These are phyloP conservation scores for Fusarium illudens DNA, from an alignment of 2,329 filamentous ascomycete species.

Conservation along the genomic window DNA sequence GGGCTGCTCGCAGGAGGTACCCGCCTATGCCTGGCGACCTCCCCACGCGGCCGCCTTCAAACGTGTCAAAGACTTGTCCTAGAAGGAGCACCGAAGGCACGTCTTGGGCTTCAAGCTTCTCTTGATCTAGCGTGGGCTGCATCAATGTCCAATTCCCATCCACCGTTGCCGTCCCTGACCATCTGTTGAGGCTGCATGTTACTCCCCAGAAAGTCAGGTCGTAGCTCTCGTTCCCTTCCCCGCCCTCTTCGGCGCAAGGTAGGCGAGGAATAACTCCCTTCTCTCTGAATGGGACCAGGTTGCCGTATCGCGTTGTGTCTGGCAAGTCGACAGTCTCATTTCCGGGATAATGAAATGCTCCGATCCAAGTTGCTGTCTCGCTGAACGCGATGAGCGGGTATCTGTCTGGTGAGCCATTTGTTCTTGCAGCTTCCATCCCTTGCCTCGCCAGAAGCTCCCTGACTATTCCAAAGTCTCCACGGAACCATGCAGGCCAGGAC, in stretches of 20 bases:
- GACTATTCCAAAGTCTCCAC: background rate
- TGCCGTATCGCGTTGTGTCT: background rate
- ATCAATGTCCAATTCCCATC: constrained; percentile 9
- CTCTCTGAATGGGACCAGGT: constrained; percentile 1
- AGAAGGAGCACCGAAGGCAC: background rate
- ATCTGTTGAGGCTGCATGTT: constrained; percentile 11
- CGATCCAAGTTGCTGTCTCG: constrained; percentile 7
- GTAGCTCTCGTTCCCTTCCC: background rate
- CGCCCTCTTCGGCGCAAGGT: background rate
- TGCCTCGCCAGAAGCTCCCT: background rate
- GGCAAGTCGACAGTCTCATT: background rate
- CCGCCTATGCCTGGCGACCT: constrained; percentile 14
- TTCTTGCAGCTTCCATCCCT: background rate
- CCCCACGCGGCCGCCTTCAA: background rate
- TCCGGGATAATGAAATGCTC: background rate
- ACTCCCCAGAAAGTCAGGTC: constrained; percentile 12
- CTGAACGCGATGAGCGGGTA: constrained; percentile 19
- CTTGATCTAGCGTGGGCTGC: background rate
- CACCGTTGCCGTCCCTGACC: constrained; percentile 7
- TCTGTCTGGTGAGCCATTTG: background rate
- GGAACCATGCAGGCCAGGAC: background rate
- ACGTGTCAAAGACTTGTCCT: background rate
- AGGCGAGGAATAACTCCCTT: background rate
- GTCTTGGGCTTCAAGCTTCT: background rate
- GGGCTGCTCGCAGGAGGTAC: constrained; percentile 6